A percentile compares a stretch with the other conserved stretches of the same genome.
phyloP scores from a whole-genome alignment of 2,329 filamentous ascomycete species.

The Penicillium sp. region DNA sequence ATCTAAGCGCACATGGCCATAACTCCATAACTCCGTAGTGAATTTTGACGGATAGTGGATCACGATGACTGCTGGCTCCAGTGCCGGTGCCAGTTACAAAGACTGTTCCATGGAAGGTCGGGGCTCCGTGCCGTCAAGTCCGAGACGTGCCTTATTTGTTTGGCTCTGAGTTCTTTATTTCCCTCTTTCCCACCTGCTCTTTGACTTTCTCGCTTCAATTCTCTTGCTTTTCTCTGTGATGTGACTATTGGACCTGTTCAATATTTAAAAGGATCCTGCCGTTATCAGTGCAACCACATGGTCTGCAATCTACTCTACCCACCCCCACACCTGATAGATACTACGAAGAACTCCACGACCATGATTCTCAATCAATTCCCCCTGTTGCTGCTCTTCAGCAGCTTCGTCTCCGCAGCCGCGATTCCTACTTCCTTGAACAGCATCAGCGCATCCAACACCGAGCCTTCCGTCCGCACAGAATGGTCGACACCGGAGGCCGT shows the following conservation, averaged over 20 bases:
- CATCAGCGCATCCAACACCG: not conserved
- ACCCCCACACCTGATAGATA: not conserved
- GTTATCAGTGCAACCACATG: not conserved
- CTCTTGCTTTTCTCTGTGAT: no score
- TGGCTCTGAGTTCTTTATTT: not conserved
- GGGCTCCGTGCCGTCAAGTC: constrained; percentile 8
- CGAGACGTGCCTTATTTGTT: constrained; percentile 5
- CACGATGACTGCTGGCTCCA: no score
- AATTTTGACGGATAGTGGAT: no score
- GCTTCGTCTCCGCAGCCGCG: constrained; percentile 11
- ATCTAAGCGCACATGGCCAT: no score
- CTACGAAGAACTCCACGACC: not conserved
- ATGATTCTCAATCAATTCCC: constrained; percentile 9
- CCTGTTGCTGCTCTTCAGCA: constrained; percentile 10
- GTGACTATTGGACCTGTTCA: no score
- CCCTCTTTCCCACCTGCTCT: no score
- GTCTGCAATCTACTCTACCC: no score
- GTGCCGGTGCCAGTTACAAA: no score
- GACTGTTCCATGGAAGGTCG: not conserved
- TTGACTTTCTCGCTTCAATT: no score
- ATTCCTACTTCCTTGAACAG: constrained; percentile 4
- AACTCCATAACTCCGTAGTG: no score
- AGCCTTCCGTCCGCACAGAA: not conserved
- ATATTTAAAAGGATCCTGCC: no score
- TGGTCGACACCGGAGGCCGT: not conserved